Evolutionary conservation across 2,329 filamentous ascomycete species (phyloP).

Genomic region (Ascochyta koolunga): DNA sequence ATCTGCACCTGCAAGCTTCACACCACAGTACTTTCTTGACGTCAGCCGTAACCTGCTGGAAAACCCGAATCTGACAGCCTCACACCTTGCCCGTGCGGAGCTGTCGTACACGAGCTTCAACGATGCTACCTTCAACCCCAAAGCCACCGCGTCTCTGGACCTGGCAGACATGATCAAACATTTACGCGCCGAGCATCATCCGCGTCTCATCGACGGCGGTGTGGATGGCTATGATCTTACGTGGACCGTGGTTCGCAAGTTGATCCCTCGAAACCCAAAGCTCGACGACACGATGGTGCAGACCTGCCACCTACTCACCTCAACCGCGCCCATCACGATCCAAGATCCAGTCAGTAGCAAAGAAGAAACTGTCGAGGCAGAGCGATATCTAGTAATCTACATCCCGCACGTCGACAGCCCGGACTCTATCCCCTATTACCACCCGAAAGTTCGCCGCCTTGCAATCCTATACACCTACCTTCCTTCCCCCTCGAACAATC

Average conservation of each 20-base stretch:
- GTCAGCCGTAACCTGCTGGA: constrained; percentile 77
- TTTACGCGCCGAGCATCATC: constrained; percentile 50
- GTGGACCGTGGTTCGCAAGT: constrained; percentile 72
- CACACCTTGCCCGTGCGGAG: constrained; percentile 78
- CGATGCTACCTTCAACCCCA: constrained; percentile 44
- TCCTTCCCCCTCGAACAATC: background rate
- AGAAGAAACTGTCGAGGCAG: constrained; percentile 37
- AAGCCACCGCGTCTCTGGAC: constrained; percentile 37
- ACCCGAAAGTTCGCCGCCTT: constrained; percentile 75
- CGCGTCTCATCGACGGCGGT: constrained; percentile 33
- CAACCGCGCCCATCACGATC: constrained; percentile 24
- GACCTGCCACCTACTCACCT: constrained; percentile 75
- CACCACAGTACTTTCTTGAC: constrained; percentile 65
- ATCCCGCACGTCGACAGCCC: constrained; percentile 71
- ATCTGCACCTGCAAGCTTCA: constrained; percentile 63
- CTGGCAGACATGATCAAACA: constrained; percentile 57
- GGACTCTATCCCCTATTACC: constrained; percentile 81
- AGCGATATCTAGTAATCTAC: constrained; percentile 72
- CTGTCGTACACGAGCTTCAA: constrained; percentile 64
- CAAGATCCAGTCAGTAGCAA: constrained; percentile 17
- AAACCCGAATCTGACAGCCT: constrained; percentile 81
- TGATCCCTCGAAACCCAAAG: constrained; percentile 82
- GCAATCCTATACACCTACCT: constrained; percentile 76
- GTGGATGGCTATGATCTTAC: constrained; percentile 53
- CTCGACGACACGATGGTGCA: constrained; percentile 79